Conservation (phyloP, 257 asterid genomes). For the Buddleja alternifolia region DNA sequence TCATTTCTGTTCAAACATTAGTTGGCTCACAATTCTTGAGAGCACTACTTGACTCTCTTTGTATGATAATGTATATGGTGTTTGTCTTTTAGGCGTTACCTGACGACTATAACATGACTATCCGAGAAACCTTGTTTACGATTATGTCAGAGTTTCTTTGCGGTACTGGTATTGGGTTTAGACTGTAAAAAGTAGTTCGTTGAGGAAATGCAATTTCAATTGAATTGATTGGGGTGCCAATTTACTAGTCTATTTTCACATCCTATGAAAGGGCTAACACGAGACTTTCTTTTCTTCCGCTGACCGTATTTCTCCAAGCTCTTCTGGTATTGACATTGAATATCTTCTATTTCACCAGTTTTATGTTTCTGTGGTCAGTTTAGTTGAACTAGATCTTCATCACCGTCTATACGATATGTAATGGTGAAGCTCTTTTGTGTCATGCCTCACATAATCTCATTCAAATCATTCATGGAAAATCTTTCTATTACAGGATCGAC, state of each 20-base stretch:
- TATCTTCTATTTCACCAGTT: not conserved
- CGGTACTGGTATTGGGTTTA: not conserved
- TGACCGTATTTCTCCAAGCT: not conserved
- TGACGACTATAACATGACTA: constrained; percentile 2
- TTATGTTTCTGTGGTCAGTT: not conserved
- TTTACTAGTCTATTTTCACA: not conserved
- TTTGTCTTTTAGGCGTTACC: not conserved
- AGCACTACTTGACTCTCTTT: too few relatives aligned
- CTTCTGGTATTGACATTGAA: not conserved
- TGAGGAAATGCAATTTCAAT: not conserved
- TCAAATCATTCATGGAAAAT: not conserved
- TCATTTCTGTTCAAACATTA: not conserved
- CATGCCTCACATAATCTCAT: constrained; percentile 4
- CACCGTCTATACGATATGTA: not conserved
- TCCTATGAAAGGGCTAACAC: not conserved
- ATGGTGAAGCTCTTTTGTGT: too few relatives aligned
- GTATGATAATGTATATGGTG: not conserved
- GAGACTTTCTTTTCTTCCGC: not conserved
- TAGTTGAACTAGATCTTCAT: not conserved
- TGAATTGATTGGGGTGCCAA: not conserved
- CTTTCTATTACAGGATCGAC: constrained; percentile 50
- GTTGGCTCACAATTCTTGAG: not conserved
- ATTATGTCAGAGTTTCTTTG: not conserved
- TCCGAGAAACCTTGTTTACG: constrained; percentile 1
- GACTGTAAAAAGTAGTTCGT: not conserved